phyloP scores from a whole-genome alignment of 2,329 filamentous ascomycete species.

The Apiospora arundinis region DNA sequence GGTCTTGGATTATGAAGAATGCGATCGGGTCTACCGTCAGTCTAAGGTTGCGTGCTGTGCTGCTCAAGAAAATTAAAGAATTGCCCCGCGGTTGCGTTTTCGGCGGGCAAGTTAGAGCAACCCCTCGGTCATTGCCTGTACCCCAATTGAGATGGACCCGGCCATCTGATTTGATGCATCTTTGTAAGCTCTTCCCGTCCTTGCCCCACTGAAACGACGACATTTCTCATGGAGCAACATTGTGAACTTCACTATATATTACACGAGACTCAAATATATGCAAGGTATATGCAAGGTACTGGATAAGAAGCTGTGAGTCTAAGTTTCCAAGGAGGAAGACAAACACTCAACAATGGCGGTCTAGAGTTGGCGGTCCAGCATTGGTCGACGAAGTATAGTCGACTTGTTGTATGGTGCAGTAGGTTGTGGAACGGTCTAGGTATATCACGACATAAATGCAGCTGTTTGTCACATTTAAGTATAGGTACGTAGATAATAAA shows the following conservation, averaged over 20 bases:
- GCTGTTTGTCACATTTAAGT: too few relatives aligned
- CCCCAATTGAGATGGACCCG: background rate
- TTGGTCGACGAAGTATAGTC: too few relatives aligned
- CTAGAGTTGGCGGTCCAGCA: too few relatives aligned
- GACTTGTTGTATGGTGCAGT: too few relatives aligned
- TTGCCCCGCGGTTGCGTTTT: constrained; percentile 18
- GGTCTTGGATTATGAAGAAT: background rate
- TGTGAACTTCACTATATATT: background rate
- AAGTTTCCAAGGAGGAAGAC: too few relatives aligned
- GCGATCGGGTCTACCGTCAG: background rate
- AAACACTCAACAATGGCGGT: too few relatives aligned
- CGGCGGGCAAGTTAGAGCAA: background rate
- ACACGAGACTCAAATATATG: background rate
- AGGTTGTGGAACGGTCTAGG: too few relatives aligned
- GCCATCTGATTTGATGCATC: background rate
- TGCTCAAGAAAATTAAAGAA: background rate
- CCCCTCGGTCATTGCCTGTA: constrained; percentile 6
- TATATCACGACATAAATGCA: too few relatives aligned
- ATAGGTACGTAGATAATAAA: too few relatives aligned
- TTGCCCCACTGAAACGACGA: background rate
- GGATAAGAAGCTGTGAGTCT: background rate
- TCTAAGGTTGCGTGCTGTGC: too few relatives aligned
- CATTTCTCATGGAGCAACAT: background rate
- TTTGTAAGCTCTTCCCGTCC: background rate
- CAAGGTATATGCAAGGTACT: background rate